A percentile compares a stretch with the other conserved stretches of the same genome.
Conservation (phyloP, 768 basidiomycete genomes). For the Leccinum arenicola region DNA sequence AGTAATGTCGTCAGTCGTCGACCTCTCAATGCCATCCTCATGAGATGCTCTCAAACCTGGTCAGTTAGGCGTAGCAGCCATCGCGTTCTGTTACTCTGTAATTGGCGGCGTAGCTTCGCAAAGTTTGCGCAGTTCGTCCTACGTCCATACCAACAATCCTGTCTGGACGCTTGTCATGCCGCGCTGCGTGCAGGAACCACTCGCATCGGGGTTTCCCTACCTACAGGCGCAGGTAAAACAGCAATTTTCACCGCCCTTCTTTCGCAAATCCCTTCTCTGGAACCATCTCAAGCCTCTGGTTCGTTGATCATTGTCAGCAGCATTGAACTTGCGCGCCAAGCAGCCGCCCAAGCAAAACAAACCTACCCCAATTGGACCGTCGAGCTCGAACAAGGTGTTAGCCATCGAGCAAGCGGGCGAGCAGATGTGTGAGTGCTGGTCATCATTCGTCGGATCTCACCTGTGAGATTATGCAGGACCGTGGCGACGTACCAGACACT, state of each 20-base stretch:
- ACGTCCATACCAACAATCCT: slow-evolving; percentile 87
- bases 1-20: neutral
- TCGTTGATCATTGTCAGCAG: slow-evolving; percentile 87
- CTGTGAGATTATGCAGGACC: slow-evolving; percentile 46
- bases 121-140: slow-evolving; percentile 34
- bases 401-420: slow-evolving; percentile 67
- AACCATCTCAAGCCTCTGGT: slow-evolving; percentile 43
- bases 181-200: slow-evolving; percentile 66
- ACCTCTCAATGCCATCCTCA: neutral
- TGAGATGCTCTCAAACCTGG: slow-evolving; percentile 13
- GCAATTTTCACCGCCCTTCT: slow-evolving; percentile 87
- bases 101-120: slow-evolving; percentile 8
- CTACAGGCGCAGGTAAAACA: slow-evolving; percentile 87
- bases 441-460: neutral
- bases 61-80: slow-evolving; percentile 1
- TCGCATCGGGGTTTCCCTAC: slow-evolving; percentile 80
- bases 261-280: slow-evolving; percentile 53
- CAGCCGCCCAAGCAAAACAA: slow-evolving; percentile 64
- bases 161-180: slow-evolving; percentile 71
- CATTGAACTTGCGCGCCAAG: slow-evolving; percentile 85
- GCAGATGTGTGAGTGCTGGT: slow-evolving; percentile 70
- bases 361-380: slow-evolving; percentile 74
- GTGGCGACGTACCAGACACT: slow-evolving; percentile 90
- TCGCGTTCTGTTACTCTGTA: neutral
- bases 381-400: slow-evolving; percentile 88